A percentile compares a stretch with the other conserved stretches of the same genome.
Evolutionary conservation across 176 grass and related monocot genomes (phyloP).

Genomic region (Lolium perenne): DNA sequence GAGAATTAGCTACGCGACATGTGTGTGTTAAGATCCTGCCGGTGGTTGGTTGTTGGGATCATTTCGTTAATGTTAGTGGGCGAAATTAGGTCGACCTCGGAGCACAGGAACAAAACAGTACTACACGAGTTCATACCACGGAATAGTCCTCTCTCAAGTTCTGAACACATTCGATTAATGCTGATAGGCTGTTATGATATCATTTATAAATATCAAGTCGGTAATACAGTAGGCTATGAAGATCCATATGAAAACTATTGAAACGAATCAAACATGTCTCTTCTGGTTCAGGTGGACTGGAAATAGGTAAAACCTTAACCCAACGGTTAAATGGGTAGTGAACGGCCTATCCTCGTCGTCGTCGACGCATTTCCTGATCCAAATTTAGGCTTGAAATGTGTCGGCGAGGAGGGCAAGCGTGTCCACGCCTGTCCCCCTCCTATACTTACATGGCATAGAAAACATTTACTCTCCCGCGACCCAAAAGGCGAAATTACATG

Average conservation of each 20-base stretch:
- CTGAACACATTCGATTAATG: not conserved
- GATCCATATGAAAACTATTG: not conserved
- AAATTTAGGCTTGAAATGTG: too few relatives aligned
- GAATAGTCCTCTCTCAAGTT: not conserved
- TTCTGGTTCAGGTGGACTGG: too few relatives aligned
- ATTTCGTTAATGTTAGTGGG: conserved; percentile 32
- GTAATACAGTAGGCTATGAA: not conserved
- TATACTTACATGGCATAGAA: too few relatives aligned
- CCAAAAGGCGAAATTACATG: too few relatives aligned
- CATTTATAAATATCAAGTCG: not conserved
- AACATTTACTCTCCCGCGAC: too few relatives aligned
- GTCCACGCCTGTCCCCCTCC: too few relatives aligned
- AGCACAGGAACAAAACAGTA: conserved; percentile 12
- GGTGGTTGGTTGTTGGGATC: conserved; percentile 26
- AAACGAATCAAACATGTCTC: too few relatives aligned
- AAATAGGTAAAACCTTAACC: too few relatives aligned
- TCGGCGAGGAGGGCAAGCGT: too few relatives aligned
- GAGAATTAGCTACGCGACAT: not conserved
- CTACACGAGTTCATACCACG: not conserved
- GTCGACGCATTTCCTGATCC: too few relatives aligned
- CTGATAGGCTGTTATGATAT: not conserved
- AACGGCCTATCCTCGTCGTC: too few relatives aligned
- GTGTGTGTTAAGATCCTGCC: conserved; percentile 14
- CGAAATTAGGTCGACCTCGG: conserved; percentile 12
- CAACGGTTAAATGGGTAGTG: too few relatives aligned